Conservation (phyloP, 345 rosid species). For the Acer saccharum region DNA sequence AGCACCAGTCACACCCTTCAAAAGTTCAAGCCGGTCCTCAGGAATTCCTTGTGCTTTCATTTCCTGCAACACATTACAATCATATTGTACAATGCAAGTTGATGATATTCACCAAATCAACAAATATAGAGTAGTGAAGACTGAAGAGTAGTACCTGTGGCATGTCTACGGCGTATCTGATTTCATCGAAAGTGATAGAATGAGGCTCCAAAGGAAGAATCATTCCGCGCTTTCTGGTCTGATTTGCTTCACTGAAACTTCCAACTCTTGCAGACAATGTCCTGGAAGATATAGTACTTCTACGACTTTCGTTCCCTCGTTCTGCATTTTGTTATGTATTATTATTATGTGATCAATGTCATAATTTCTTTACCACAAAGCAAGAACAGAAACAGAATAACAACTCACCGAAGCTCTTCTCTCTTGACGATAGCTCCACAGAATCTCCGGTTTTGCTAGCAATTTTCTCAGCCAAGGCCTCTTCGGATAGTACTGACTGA, state of each 20-base stretch:
- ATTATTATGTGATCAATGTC: not conserved
- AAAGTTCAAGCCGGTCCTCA: conserved; percentile 54
- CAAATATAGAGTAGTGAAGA: not conserved
- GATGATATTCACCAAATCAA: not conserved
- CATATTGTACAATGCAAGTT: not conserved
- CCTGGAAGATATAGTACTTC: conserved; percentile 29
- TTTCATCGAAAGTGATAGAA: conserved; percentile 56
- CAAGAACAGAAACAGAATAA: not conserved
- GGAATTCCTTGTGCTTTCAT: conserved; percentile 58
- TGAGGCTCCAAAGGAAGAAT: conserved; percentile 69
- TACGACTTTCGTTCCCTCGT: conserved; percentile 23
- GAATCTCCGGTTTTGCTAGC: conserved; percentile 32
- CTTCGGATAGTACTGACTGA: conserved; percentile 53
- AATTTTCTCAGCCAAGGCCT: conserved; percentile 43
- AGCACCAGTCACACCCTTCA: conserved; percentile 66
- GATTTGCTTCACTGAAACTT: conserved; percentile 31
- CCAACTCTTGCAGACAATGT: conserved; percentile 38
- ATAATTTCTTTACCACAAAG: not conserved
- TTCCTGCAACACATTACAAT: conserved; percentile 38
- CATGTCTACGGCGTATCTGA: conserved; percentile 67
- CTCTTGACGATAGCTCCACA: conserved; percentile 39
- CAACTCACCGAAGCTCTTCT: conserved; percentile 36
- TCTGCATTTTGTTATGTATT: conserved; percentile 34
- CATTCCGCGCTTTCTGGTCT: conserved; percentile 53
- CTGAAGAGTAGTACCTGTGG: conserved; percentile 43